phyloP scores from a whole-genome alignment of 176 grass and related monocot genomes.

The Neostapfia colusana region DNA sequence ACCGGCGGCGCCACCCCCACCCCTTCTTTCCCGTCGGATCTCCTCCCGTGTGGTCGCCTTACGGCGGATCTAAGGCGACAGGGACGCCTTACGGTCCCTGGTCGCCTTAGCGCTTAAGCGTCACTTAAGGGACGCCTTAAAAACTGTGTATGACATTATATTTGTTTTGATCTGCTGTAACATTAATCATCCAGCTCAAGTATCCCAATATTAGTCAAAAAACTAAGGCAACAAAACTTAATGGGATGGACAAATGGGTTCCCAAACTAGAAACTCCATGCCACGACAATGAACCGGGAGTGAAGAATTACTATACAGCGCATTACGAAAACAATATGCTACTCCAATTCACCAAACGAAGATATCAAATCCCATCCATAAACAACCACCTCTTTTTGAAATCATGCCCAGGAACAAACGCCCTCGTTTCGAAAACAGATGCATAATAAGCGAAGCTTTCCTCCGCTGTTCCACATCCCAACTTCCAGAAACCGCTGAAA shows the following conservation, averaged over 20 bases:
- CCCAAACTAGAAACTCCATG: slow-evolving; percentile 4
- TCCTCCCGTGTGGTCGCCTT: too few species aligned
- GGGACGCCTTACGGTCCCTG: too few species aligned
- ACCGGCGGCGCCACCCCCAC: too few species aligned
- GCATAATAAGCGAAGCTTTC: slow-evolving; percentile 19
- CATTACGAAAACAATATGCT: neutral
- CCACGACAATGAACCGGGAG: slow-evolving; percentile 18
- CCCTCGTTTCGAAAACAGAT: neutral
- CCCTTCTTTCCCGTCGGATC: too few species aligned
- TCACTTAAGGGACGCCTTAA: too few species aligned
- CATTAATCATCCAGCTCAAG: slow-evolving; percentile 1
- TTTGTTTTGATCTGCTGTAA: neutral
- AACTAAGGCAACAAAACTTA: slow-evolving; percentile 17
- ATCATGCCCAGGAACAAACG: neutral
- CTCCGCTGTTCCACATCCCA: neutral
- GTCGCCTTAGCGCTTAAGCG: too few species aligned
- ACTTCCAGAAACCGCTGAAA: neutral
- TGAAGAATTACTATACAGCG: neutral
- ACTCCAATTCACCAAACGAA: neutral
- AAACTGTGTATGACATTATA: too few species aligned
- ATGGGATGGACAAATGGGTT: neutral
- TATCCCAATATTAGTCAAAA: slow-evolving; percentile 14
- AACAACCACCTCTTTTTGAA: slow-evolving; percentile 1
- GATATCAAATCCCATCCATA: slow-evolving; percentile 7
- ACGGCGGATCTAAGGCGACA: too few species aligned